Evolutionary conservation across 2,329 filamentous ascomycete species (phyloP), one percentile per base, ranked within the genome.

Genomic region (Aspergillus brasiliensis): DNA sequence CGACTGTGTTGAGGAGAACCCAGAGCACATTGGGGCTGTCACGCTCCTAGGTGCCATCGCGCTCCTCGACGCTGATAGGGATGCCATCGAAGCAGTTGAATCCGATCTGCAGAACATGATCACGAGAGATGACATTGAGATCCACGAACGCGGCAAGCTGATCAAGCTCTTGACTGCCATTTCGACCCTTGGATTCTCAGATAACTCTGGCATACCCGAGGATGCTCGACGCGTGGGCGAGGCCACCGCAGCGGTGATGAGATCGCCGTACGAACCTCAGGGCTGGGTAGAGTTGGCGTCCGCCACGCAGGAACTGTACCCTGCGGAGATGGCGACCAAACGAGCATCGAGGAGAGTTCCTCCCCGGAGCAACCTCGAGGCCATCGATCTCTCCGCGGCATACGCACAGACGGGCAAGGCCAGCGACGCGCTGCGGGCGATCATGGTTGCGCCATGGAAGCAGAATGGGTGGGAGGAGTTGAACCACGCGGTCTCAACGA

Each of bases 21-120:
- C 91, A 0, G 85, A 88, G 1, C 92, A 98, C 66, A 85, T 96
- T 1, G 89, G 88, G 63, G 89, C 92, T 0, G 86, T 96, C 1
- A 84, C 92, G 0, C 83, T 98, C 3, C 82, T 99, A 0, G 93
- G 92, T 0, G 88, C 91, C 2, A 91, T 98, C 66, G 91, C 92
- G 0, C 81, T 96, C 2, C 77, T 97, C 0, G 92, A 97, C 60
- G 83, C 86, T 15, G 93, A 97, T 69, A 80, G 83, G 19, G 92
- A 96, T 65, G 90, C 88, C 1, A 80, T 94, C 8, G 90, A 92
- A 57, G 93, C 92, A 0, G 92, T 97, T 0, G 82, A 86, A 3
- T 86, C 90, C 6, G 92, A 96, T 71, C 83, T 99, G 10, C 83
- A 91, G 49, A 81, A 79, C 2, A 82, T 97, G 49, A 86, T 92